Evolutionary conservation across 2,329 filamentous ascomycete species (phyloP).

Genomic region (Pyrenophora graminea): DNA sequence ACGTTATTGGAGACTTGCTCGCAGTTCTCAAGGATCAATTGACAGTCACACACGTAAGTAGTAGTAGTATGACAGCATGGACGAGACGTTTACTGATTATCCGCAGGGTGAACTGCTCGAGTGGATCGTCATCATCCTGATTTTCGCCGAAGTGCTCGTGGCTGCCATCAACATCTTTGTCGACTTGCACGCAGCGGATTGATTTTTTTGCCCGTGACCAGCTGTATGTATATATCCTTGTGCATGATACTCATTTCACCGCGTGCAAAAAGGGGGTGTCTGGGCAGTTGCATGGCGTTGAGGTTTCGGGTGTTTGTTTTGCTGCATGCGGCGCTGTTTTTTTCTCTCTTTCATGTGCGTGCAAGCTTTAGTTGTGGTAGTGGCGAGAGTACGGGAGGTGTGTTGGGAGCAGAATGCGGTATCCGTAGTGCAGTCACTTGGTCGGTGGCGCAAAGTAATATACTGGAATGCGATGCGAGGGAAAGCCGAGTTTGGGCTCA

Average conservation of each 20-base stretch:
- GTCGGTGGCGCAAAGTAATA: background rate
- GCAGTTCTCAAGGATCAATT: constrained; percentile 94
- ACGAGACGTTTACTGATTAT: constrained; percentile 9
- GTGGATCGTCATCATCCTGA: constrained; percentile 82
- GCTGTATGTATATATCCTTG: constrained; percentile 21
- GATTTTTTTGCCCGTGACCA: background rate
- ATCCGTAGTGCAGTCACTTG: too few relatives aligned
- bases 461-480: background rate
- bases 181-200: constrained; percentile 78
- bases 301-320: constrained; percentile 4
- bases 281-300: constrained; percentile 12
- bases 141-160: constrained; percentile 92
- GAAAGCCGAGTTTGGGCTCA: too few relatives aligned
- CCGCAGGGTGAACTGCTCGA: constrained; percentile 53
- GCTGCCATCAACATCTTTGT: constrained; percentile 94
- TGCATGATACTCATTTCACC: constrained; percentile 23
- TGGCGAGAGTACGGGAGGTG: background rate
- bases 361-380: too few relatives aligned
- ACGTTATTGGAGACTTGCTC: constrained; percentile 90
- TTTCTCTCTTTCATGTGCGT: background rate
- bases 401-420: too few relatives aligned
- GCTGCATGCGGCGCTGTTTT: background rate
- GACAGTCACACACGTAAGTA: constrained; percentile 69
- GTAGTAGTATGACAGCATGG: constrained; percentile 8
- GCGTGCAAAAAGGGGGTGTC: background rate